Base-by-base conservation (phyloP, 2,329 filamentous ascomycete species). In the Colletotrichum sp. region DNA sequence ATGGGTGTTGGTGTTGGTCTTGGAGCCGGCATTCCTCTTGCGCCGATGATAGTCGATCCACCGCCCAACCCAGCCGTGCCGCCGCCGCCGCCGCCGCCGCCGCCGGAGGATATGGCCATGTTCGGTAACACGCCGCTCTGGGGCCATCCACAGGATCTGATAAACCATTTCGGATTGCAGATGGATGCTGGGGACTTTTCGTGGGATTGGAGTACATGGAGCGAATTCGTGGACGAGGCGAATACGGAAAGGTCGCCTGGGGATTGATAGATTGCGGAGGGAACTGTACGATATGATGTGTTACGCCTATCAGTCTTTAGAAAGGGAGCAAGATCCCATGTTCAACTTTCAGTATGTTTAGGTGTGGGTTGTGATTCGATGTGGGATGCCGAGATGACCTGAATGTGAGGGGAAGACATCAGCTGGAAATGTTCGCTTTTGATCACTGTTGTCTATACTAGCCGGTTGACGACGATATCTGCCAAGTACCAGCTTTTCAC, bases 211-310 rank as follows among this genome's bases (percentile, higher is more conserved):
- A 81, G 82, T 63, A 82, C 84, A 13, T 88, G 87, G 87, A 86
- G 86, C 76, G 87, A 88, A 34, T 88, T 88, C 76, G 81, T 88
- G 55, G 80, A 81, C 39, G 87, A 88, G 67, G 84, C 86, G 6
- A 82, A 83, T 55, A 81, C 82, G 59, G 82, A 85, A 34, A 76
- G 76, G 70, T 84, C 82, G 64, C 82, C 82, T 6, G 78, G 52
- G 10, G 81, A 78, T 9, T 18, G 80, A 75, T 71, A 32, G 16
- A 32, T 55, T n/a, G 65, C 18, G 30, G 28, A 30, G 44, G 34
- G 18, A 24, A 30, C 24, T 55, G 65, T 28, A 69, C 8, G 65
- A 64, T 34, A 36, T 71, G 44, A 63, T 28, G 18, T 68, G 21
- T 65, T 15, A 66, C 68, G 49, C 68, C 68, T 28, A 60, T 71